Conservation (phyloP, 2,329 filamentous ascomycete genomes). For the Apiospora kogelbergensis region DNA sequence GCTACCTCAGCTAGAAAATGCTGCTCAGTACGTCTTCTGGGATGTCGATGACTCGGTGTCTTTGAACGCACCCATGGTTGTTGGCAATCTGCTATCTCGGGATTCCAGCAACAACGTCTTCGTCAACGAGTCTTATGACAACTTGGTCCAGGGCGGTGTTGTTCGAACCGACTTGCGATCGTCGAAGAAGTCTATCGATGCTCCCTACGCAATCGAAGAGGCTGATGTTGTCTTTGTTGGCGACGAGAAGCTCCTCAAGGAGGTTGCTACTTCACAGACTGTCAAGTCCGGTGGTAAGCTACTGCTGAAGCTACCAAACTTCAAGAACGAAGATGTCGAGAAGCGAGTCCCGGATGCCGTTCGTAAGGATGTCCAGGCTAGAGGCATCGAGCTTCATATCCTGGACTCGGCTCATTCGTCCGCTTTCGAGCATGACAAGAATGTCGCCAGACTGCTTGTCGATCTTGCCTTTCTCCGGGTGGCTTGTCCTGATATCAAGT, state of each 20-base stretch:
- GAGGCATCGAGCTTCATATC: slow-evolving; percentile 70
- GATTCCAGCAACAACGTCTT: slow-evolving; percentile 66
- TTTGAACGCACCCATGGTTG: slow-evolving; percentile 60
- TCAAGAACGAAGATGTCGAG: slow-evolving; percentile 87
- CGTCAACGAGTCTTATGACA: slow-evolving; percentile 63
- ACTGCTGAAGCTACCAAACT: slow-evolving; percentile 72
- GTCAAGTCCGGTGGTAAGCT: slow-evolving; percentile 71
- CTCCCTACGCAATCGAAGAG: slow-evolving; percentile 75
- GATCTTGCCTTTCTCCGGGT: slow-evolving; percentile 84
- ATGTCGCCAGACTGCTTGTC: slow-evolving; percentile 64
- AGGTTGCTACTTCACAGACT: slow-evolving; percentile 71
- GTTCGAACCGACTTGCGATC: slow-evolving; percentile 83
- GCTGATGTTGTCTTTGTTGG: slow-evolving; percentile 80
- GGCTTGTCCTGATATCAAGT: slow-evolving; percentile 65
- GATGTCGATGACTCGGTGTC: slow-evolving; percentile 75
- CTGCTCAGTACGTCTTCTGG: slow-evolving; percentile 92
- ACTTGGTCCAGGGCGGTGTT: slow-evolving; percentile 72
- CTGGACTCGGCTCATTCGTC: slow-evolving; percentile 71
- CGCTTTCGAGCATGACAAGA: slow-evolving; percentile 64
- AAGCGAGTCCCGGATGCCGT: slow-evolving; percentile 75
- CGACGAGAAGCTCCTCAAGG: slow-evolving; percentile 75
- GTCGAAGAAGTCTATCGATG: slow-evolving; percentile 79
- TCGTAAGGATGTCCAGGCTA: slow-evolving; percentile 69
- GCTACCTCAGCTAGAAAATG: slow-evolving; percentile 49
- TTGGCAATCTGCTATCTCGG: slow-evolving; percentile 65